Evolutionary conservation across 108 stramenopile genomes (phyloP).

Genomic region (Cylindrotheca fusiformis): DNA sequence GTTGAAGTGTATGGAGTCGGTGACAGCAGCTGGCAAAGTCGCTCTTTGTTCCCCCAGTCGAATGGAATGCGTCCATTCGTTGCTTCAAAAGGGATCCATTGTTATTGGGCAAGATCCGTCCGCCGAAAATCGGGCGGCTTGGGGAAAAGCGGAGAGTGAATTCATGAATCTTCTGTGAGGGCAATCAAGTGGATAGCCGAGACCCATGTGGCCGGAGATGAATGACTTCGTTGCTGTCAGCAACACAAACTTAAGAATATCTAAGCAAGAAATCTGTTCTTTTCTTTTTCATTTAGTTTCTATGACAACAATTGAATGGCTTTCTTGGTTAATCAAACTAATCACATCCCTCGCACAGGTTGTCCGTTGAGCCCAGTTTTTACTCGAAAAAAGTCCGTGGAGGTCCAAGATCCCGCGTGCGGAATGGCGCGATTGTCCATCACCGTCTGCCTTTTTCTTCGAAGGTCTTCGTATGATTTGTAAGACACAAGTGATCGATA

Average conservation of each 20-base stretch:
- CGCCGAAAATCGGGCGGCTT: constrained; percentile 19
- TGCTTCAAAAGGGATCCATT: constrained; percentile 57
- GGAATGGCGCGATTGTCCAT: too few species aligned
- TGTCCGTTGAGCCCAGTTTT: too few species aligned
- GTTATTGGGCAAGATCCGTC: constrained; percentile 28
- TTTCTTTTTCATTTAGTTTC: background rate
- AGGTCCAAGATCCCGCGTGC: too few species aligned
- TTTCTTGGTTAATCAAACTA: too few species aligned
- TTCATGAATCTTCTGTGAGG: constrained; percentile 35
- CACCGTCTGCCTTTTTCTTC: too few species aligned
- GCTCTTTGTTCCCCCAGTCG: constrained; percentile 31
- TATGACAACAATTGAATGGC: too few species aligned
- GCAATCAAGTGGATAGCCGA: too few species aligned
- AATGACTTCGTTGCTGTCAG: background rate
- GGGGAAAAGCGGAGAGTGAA: constrained; percentile 36
- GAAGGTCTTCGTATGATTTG: too few species aligned
- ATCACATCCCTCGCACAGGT: too few species aligned
- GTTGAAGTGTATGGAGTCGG: constrained; percentile 48
- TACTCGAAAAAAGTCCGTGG: too few species aligned
- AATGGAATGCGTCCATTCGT: constrained; percentile 72
- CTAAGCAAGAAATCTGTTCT: background rate
- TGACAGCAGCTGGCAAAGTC: constrained; percentile 16
- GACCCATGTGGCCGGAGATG: too few species aligned
- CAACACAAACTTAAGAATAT: background rate
- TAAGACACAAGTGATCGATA: too few species aligned